phyloP scores from a whole-genome alignment of 1,284 basidiomycete species.

The Caloboletus firmus region DNA sequence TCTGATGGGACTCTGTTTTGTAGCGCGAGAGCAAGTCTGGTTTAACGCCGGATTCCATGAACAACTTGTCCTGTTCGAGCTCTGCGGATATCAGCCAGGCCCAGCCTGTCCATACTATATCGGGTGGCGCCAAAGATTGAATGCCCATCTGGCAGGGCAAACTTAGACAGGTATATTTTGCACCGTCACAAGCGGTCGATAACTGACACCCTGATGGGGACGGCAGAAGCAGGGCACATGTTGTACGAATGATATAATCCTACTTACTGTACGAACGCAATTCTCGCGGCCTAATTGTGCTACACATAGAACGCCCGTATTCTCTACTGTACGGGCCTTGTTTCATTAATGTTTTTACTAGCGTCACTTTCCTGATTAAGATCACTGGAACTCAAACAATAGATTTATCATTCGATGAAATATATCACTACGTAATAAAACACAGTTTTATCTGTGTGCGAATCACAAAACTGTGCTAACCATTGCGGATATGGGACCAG shows the following conservation, averaged over 20 bases:
- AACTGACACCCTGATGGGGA: conserved; percentile 7
- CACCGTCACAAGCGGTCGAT: conserved; percentile 3
- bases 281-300: conserved; percentile 22
- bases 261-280: conserved; percentile 22
- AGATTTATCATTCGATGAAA: too few relatives aligned
- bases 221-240: conserved; percentile 15
- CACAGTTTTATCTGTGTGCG: too few relatives aligned
- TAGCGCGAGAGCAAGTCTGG: conserved; percentile 78
- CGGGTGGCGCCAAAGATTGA: conserved; percentile 49
- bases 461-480: too few relatives aligned
- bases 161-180: conserved; percentile 9
- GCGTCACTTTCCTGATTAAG: neutral
- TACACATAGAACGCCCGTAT: conserved; percentile 21
- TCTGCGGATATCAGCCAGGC: conserved; percentile 68
- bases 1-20: conserved; percentile 5
- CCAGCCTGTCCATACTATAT: conserved; percentile 63
- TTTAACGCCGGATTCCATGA: conserved; percentile 75
- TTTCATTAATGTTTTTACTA: conserved; percentile 8
- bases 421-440: too few relatives aligned
- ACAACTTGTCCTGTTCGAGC: conserved; percentile 72
- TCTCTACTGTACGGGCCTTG: conserved; percentile 3
- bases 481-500: too few relatives aligned
- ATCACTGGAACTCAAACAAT: too few relatives aligned
- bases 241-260: conserved; percentile 2
- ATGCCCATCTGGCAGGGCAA: conserved; percentile 24